phyloP scores from a whole-genome alignment of 495 filamentous ascomycete species.

The Penicillium desertorum region DNA sequence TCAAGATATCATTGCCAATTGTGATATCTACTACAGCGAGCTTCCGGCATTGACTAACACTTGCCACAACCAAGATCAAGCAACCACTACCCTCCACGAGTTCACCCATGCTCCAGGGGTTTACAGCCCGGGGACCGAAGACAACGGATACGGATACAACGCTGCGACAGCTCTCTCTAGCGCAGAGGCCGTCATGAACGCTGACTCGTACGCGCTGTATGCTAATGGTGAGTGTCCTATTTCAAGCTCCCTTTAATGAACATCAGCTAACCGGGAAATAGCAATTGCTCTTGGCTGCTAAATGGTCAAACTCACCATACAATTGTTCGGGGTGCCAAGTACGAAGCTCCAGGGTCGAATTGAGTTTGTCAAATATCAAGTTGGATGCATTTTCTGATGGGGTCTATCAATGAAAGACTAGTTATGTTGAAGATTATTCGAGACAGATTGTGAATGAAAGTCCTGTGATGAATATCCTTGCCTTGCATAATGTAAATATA shows the following conservation, averaged over 20 bases:
- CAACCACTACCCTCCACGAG: slow-evolving; percentile 62
- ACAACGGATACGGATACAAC: slow-evolving; percentile 58
- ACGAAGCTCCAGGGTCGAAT: not conserved
- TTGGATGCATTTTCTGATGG: not conserved
- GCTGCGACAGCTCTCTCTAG: slow-evolving; percentile 45
- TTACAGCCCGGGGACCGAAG: slow-evolving; percentile 55
- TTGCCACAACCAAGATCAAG: slow-evolving; percentile 61
- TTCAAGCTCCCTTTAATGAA: too few species aligned
- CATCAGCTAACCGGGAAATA: slow-evolving; percentile 17
- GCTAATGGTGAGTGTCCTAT: slow-evolving; percentile 48
- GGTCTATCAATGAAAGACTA: not conserved
- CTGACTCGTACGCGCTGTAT: slow-evolving; percentile 63
- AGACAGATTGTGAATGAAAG: not conserved
- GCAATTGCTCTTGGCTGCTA: slow-evolving; percentile 30
- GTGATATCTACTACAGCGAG: slow-evolving; percentile 53
- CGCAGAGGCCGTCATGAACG: slow-evolving; percentile 54
- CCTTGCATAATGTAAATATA: not conserved
- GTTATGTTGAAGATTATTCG: not conserved
- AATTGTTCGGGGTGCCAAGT: not conserved
- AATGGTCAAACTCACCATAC: not conserved
- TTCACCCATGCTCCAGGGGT: slow-evolving; percentile 59
- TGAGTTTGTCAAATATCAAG: not conserved
- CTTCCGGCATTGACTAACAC: slow-evolving; percentile 42
- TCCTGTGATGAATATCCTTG: not conserved
- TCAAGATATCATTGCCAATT: slow-evolving; percentile 54